Evolutionary conservation across 768 basidiomycete species (phyloP), one percentile per base, ranked within the genome.

Genomic region (Suillus americanus): DNA sequence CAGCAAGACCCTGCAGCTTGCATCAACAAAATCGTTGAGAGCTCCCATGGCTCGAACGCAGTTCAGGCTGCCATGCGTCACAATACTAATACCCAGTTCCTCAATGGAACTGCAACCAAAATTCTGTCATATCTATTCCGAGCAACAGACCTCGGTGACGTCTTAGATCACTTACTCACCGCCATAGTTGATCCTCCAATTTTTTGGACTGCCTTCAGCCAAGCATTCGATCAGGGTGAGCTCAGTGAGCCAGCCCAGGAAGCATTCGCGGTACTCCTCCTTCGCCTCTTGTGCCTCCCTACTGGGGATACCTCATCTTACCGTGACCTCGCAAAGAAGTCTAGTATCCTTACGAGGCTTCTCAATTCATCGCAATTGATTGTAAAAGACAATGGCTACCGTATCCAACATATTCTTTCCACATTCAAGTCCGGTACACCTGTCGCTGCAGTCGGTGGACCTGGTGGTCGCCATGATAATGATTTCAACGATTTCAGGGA

Each of bases 381-480:
- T 3, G 64, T 76, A 33, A 74, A 74, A 33, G 66, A 71, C 2
- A 65, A 76, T 25, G 80, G 77, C 0, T 73, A 77, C 20, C 77
- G 79, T 59, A 79, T 85, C 66, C 78, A 81, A 64, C 73, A 81
- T 41, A 73, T 81, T 38, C 41, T 81, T 38, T 69, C 74, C 40
- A 74, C 77, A 12, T 67, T 70, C 33, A 71, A 68, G 6, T 28
- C 64, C 25, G 68, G 68, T 9, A 71, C 72, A 7, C 56, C 64
- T 7, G 59, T 67, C 20, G 69, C 73, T 14, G 68, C 57, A 3
- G 53, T 60, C 12, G 66, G 70, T 23, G 73, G 75, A 10, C 85
- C 89, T 1, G 89, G 89, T 0, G 89, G 89, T 4, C 80, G 89
- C 3, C 89, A 90, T 63, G 88, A 89, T 67, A 90, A 91, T 60